phyloP scores from a whole-genome alignment of 495 filamentous ascomycete species.

The Xylaria longipes region DNA sequence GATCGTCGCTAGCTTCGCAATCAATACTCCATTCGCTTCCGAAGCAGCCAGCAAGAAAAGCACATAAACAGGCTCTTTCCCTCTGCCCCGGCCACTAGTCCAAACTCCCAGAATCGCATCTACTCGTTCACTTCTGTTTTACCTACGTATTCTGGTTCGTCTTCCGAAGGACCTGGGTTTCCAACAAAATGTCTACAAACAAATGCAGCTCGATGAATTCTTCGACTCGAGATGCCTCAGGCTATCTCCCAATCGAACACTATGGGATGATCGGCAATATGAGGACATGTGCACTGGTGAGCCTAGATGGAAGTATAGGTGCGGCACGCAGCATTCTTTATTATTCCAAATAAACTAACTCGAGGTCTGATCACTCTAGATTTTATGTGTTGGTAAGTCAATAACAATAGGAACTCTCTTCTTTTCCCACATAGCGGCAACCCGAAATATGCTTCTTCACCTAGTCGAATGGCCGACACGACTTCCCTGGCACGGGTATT shows the following conservation, averaged over 20 bases:
- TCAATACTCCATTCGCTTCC: background rate
- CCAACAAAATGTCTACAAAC: conserved; percentile 29
- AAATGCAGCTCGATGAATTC: conserved; percentile 37
- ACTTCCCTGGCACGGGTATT: background rate
- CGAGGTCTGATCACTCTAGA: conserved; percentile 42
- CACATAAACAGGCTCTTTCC: background rate
- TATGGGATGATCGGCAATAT: conserved; percentile 81
- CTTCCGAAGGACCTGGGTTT: background rate
- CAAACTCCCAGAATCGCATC: background rate
- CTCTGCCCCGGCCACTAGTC: background rate
- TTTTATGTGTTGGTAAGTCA: conserved; percentile 74
- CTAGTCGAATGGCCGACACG: background rate
- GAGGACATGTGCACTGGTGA: conserved; percentile 75
- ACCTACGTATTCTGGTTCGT: background rate
- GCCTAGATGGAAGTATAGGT: conserved; percentile 69
- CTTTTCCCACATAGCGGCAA: background rate
- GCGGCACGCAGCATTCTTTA: background rate
- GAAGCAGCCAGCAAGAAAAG: background rate
- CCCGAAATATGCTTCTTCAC: background rate
- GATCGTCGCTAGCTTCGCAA: background rate
- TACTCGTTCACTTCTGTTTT: background rate
- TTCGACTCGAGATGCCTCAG: conserved; percentile 39
- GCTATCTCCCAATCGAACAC: conserved; percentile 72
- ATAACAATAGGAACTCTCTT: background rate
- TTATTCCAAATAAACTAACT: conserved; percentile 8